These are phyloP conservation scores for Ceratocystis huliohia DNA, from an alignment of 2,329 filamentous ascomycete species.

Conservation along the genomic window DNA sequence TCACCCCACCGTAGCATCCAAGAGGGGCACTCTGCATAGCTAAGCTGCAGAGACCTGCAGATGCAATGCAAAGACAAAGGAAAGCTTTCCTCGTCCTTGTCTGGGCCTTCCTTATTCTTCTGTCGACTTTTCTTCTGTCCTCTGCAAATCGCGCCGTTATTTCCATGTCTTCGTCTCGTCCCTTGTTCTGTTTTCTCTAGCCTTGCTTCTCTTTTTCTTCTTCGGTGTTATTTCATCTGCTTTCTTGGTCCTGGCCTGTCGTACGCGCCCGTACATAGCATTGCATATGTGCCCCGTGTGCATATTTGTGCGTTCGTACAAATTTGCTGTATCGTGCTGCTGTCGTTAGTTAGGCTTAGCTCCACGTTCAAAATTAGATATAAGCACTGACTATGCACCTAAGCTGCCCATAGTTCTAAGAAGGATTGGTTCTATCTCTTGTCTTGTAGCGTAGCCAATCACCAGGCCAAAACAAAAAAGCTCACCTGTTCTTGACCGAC, in stretches of 20 bases:
- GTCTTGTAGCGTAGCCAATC: slow-evolving; percentile 2
- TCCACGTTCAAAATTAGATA: slow-evolving; percentile 7
- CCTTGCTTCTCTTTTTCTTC: not conserved
- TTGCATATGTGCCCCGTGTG: not conserved
- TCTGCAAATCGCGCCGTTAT: not conserved
- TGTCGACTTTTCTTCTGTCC: not conserved
- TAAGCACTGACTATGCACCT: not conserved
- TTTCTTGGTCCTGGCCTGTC: not conserved
- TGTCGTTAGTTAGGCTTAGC: not conserved
- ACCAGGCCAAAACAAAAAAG: not conserved
- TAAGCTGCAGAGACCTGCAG: slow-evolving; percentile 13
- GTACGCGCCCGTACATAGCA: not conserved
- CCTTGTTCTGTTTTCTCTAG: not conserved
- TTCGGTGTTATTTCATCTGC: not conserved
- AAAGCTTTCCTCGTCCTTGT: not conserved
- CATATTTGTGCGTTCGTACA: not conserved
- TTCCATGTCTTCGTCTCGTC: not conserved
- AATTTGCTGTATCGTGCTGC: no score
- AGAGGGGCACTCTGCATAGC: slow-evolving; percentile 13
- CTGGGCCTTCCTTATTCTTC: not conserved
- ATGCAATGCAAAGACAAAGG: slow-evolving; percentile 1
- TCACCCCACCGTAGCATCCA: slow-evolving; percentile 19
- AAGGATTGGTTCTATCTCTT: not conserved
- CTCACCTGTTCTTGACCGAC: slow-evolving; percentile 8
- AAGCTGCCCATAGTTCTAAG: slow-evolving; percentile 9